Evolutionary conservation across 257 asterid genomes (phyloP), one percentile per base, ranked within the genome.

Genomic region (Gentiana straminea): DNA sequence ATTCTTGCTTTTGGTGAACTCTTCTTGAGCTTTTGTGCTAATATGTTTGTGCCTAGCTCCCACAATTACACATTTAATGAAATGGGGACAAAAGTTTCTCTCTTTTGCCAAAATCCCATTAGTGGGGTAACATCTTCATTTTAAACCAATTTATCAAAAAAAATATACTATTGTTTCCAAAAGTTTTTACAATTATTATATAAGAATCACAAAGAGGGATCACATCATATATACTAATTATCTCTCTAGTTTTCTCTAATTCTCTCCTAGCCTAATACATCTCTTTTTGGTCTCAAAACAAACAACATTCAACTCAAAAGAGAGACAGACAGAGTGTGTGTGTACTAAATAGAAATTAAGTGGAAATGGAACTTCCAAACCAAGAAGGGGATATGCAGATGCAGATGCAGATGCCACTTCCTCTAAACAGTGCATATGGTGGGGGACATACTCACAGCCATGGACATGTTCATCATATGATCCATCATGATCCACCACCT

Each of bases 341-440:
- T 24, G 24, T 24, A 24, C 24, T 24, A 24, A 24, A 49, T 24
- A 35, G 48, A 35, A 43, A 49, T 41, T 33, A 55, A 52, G 15
- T 7, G 43, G 66, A 48, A 10, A 66, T 58, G 58, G 78, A 76
- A 63, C 60, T 68, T 60, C 72, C 69, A 50, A 61, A 60, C 57
- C 67, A 66, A 39, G 73, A 67, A 67, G 84, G 78, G 70, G 93
- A 10, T 1, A 24, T 24, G 24, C 24, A 24, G 24, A 24, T 24
- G 24, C 24, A 24, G 24, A 24, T 24, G 24, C 10, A 80, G 58
- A 78, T 82, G 84, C 82, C 94, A 55, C 38, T 81, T 34, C 97
- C 97, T 13, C 80, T 89, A 24, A 85, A 68, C 77, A 82, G 76
- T 34, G 63, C 83, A n/a, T 88, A 84, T 67, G 79, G 79, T 56